These are phyloP conservation scores for Alloascoidea africana DNA, from an alignment of 805 yeast genomes.

Conservation along the genomic window DNA sequence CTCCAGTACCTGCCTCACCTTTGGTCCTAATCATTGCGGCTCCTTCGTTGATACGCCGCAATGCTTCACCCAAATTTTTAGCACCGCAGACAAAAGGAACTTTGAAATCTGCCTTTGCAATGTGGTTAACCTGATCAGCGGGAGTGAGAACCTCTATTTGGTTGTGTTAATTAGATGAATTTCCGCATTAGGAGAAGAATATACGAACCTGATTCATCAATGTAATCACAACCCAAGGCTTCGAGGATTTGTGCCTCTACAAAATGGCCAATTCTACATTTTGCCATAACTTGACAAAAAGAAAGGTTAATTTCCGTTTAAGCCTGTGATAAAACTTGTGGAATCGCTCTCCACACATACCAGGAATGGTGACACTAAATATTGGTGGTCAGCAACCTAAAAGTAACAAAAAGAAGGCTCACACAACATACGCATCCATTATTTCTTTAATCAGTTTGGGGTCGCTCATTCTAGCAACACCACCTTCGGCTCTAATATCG, in stretches of 20 bases:
- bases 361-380: slow-evolving; percentile 20
- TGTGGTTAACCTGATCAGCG: slow-evolving; percentile 58
- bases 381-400: slow-evolving; percentile 1
- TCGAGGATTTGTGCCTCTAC: slow-evolving; percentile 73
- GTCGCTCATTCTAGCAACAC: slow-evolving; percentile 78
- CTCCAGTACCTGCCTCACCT: slow-evolving; percentile 88
- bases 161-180: background rate
- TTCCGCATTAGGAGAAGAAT: no score
- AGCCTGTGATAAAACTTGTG: background rate
- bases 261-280: slow-evolving; percentile 69
- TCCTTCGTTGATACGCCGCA: slow-evolving; percentile 66
- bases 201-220: slow-evolving; percentile 42
- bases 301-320: background rate
- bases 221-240: slow-evolving; percentile 59
- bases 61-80: slow-evolving; percentile 66
- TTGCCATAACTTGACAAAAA: slow-evolving; percentile 49
- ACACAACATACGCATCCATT: slow-evolving; percentile 31
- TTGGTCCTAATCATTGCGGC: slow-evolving; percentile 81
- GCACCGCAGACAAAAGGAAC: slow-evolving; percentile 82
- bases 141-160: slow-evolving; percentile 57
- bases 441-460: slow-evolving; percentile 65
- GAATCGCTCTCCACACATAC: background rate
- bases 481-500: slow-evolving; percentile 69
- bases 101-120: slow-evolving; percentile 39
- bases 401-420: slow-evolving; percentile 1